Conservation (phyloP, 1,139 yeast genomes). For the Kodamaea sp. region DNA sequence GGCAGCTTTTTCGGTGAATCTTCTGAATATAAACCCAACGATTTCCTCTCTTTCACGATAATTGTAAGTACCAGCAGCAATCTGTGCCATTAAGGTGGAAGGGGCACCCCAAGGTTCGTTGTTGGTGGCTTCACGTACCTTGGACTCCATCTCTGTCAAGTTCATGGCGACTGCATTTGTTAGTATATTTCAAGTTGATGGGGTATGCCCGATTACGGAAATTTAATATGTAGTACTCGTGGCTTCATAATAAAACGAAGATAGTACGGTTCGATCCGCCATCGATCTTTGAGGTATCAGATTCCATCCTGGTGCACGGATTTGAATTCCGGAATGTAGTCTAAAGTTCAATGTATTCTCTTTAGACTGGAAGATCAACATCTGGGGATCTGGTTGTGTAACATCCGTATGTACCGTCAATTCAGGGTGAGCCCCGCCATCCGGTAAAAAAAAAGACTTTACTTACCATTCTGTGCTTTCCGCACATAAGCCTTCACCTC, state of each 20-base stretch:
- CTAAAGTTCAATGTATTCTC: not conserved
- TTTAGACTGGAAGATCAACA: too few relatives aligned
- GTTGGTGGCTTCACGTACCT: conserved; percentile 96
- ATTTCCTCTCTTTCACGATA: conserved; percentile 80
- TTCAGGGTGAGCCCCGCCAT: too few relatives aligned
- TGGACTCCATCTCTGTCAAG: conserved; percentile 93
- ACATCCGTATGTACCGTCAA: too few relatives aligned
- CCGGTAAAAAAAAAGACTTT: not conserved
- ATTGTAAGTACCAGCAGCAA: conserved; percentile 92
- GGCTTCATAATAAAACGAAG: too few relatives aligned
- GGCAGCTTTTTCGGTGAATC: conserved; percentile 93
- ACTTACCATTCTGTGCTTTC: conserved; percentile 87
- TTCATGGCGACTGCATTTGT: conserved; percentile 70
- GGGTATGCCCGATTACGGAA: too few relatives aligned
- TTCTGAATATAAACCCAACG: conserved; percentile 66
- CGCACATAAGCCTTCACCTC: conserved; percentile 98
- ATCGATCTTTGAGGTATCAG: too few relatives aligned
- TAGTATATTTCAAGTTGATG: too few relatives aligned
- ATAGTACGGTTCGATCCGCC: too few relatives aligned
- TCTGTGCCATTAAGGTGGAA: conserved; percentile 86
- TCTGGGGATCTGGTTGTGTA: conserved; percentile 4
- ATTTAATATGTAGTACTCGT: too few relatives aligned
- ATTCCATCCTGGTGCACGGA: too few relatives aligned
- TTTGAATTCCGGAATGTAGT: too few relatives aligned
- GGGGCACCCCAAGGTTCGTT: conserved; percentile 99